These are phyloP conservation scores for Sporisorium exsertum DNA, from an alignment of 1,284 basidiomycete genomes.

Conservation along the genomic window DNA sequence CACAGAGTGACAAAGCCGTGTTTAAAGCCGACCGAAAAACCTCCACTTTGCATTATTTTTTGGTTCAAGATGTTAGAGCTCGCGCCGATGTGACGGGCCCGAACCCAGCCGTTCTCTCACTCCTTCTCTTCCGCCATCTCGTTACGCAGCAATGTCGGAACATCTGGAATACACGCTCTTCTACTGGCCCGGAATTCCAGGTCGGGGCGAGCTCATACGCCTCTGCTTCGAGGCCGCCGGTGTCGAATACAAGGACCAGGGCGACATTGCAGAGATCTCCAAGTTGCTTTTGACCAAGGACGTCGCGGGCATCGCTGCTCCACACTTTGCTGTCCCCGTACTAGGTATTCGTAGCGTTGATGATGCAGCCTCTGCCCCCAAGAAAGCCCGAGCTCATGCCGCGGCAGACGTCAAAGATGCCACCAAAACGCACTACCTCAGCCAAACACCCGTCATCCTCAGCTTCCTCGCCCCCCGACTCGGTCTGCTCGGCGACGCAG, in stretches of 20 bases:
- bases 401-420: conserved; percentile 5
- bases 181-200: conserved; percentile 70
- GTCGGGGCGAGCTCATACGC: conserved; percentile 73
- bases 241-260: conserved; percentile 70
- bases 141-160: conserved; percentile 13
- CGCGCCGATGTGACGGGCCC: not conserved
- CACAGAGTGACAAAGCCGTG: not conserved
- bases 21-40: conserved; percentile 16
- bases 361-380: not conserved
- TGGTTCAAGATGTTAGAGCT: not conserved
- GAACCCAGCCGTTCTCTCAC: not conserved
- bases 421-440: conserved; percentile 49
- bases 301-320: conserved; percentile 15
- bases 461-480: conserved; percentile 71
- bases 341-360: conserved; percentile 42
- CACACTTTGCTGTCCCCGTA: conserved; percentile 69
- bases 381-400: conserved; percentile 4
- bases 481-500: conserved; percentile 53
- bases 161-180: conserved; percentile 38
- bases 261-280: conserved; percentile 33
- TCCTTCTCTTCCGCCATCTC: not conserved
- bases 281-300: conserved; percentile 29
- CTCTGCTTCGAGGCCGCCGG: conserved; percentile 72
- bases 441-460: conserved; percentile 72
- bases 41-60: conserved; percentile 8